These are phyloP conservation scores for Diaporthe citri DNA, from an alignment of 2,329 filamentous ascomycete genomes.

Conservation along the genomic window DNA sequence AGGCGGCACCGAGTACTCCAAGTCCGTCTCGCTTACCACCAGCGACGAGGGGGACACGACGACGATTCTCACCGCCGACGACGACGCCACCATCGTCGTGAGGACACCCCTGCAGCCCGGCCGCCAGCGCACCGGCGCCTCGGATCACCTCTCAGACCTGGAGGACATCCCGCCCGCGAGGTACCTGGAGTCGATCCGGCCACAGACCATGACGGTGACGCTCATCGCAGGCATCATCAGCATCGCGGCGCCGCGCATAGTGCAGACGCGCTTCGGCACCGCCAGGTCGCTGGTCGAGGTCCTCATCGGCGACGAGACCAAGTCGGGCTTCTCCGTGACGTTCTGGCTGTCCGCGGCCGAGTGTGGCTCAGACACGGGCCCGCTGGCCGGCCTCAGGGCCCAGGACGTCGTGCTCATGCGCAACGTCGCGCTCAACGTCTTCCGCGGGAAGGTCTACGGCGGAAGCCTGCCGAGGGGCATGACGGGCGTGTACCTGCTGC, in stretches of 20 bases:
- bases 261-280: conserved; percentile 75
- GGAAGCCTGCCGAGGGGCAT: conserved; percentile 81
- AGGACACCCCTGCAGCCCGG: conserved; percentile 42
- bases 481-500: conserved; percentile 77
- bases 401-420: conserved; percentile 85
- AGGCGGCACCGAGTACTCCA: conserved; percentile 46
- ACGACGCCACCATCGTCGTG: conserved; percentile 40
- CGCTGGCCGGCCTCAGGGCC: conserved; percentile 65
- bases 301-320: conserved; percentile 87
- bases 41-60: conserved; percentile 40
- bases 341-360: conserved; percentile 76
- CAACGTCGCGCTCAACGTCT: conserved; percentile 83
- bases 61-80: conserved; percentile 45
- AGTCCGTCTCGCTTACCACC: neutral
- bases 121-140: conserved; percentile 44
- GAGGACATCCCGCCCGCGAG: conserved; percentile 76
- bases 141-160: conserved; percentile 71
- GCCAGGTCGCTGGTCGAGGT: conserved; percentile 79
- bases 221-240: conserved; percentile 85
- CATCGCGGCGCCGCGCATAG: conserved; percentile 73
- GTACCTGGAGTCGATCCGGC: conserved; percentile 75
- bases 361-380: conserved; percentile 38
- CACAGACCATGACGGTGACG: conserved; percentile 86
- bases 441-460: conserved; percentile 83
- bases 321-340: conserved; percentile 82